Conservation (phyloP, 2,329 filamentous ascomycete genomes). For the Aspergillus phoenicis region DNA sequence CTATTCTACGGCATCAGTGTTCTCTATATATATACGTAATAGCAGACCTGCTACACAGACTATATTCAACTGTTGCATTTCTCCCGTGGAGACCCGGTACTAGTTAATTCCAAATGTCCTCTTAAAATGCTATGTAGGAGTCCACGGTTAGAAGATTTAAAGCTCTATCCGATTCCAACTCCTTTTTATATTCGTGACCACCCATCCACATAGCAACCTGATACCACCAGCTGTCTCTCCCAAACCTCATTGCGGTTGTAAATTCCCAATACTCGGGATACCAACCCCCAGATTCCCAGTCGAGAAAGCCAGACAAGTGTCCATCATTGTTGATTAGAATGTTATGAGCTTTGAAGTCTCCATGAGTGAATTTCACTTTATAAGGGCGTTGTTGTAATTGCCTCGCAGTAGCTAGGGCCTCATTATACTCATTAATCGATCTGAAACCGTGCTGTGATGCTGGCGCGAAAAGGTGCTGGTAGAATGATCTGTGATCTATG, state of each 20-base stretch:
- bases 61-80: no score
- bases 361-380: neutral
- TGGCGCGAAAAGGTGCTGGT: conserved; percentile 32
- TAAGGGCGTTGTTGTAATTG: neutral
- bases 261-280: conserved; percentile 13
- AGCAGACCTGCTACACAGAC: no score
- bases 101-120: no score
- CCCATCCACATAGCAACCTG: conserved; percentile 26
- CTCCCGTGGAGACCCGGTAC: no score
- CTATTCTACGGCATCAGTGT: no score
- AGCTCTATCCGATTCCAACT: conserved; percentile 26
- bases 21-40: no score
- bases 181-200: conserved; percentile 19
- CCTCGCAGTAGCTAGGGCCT: conserved; percentile 27
- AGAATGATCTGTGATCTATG: conserved; percentile 28
- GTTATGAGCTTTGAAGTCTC: neutral
- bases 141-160: conserved; percentile 28
- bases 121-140: conserved; percentile 26
- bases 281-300: neutral
- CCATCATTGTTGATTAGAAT: neutral
- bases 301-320: neutral
- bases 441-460: conserved; percentile 33
- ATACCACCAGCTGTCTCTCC: conserved; percentile 25
- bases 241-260: conserved; percentile 27
- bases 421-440: conserved; percentile 29